Percentiles rank a stretch among this genome's conserved stretches.
phyloP scores from a whole-genome alignment of 1,284 basidiomycete species.

The Ustilago cynodontis region DNA sequence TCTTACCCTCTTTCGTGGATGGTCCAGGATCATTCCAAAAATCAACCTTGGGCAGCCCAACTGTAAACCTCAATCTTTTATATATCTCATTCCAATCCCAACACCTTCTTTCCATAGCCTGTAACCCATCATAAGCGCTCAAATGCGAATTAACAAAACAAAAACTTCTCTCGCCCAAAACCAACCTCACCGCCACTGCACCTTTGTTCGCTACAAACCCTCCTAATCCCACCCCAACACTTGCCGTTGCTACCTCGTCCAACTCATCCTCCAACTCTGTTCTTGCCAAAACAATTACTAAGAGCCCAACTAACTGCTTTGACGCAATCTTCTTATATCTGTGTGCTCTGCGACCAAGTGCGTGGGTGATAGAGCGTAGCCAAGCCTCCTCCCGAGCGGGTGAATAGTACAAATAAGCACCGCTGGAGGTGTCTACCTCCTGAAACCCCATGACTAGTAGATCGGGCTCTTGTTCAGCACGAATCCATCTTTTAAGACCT shows the following conservation, averaged over 20 bases:
- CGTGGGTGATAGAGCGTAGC: constrained; percentile 19
- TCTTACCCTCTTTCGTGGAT: constrained; percentile 79
- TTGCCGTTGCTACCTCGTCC: constrained; percentile 32
- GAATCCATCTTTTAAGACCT: constrained; percentile 49
- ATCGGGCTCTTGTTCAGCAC: constrained; percentile 49
- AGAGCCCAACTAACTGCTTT: constrained; percentile 53
- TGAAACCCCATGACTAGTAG: constrained; percentile 53
- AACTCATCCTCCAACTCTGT: constrained; percentile 17
- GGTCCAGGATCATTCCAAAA: constrained; percentile 79
- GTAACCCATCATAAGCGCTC: constrained; percentile 75
- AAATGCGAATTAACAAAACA: constrained; percentile 97
- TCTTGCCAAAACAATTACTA: constrained; percentile 42
- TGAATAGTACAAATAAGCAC: constrained; percentile 57
- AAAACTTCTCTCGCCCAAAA: constrained; percentile 87
- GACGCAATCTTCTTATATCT: constrained; percentile 43
- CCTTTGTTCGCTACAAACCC: constrained; percentile 68
- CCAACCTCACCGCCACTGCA: constrained; percentile 89
- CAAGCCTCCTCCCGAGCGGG: constrained; percentile 49
- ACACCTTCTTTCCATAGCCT: constrained; percentile 54
- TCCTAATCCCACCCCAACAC: constrained; percentile 48
- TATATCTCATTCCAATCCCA: constrained; percentile 57
- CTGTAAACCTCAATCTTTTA: constrained; percentile 39
- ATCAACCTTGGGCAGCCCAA: constrained; percentile 4
- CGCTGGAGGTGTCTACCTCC: constrained; percentile 48
- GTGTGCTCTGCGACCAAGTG: constrained; percentile 25